A percentile compares a stretch with the other conserved stretches of the same genome.
phyloP scores from a whole-genome alignment of 257 asterid genomes.

The Mentha longifolia region DNA sequence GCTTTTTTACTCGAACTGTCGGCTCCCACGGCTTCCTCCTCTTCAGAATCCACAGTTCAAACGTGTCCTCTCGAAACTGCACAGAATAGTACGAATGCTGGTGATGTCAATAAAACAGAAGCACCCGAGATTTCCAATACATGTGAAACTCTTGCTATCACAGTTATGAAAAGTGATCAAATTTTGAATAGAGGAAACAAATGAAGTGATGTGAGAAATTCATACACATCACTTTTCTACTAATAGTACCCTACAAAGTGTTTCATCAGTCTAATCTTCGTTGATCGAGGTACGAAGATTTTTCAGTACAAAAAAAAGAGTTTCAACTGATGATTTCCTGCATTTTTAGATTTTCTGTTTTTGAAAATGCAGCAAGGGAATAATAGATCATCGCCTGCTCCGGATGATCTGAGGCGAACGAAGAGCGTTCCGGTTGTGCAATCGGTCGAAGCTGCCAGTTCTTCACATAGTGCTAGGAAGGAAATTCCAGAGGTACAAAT shows the following conservation, averaged over 20 bases:
- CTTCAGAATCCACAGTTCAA: constrained; percentile 38
- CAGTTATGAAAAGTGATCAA: constrained; percentile 22
- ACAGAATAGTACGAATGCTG: constrained; percentile 23
- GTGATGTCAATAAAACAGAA: constrained; percentile 30
- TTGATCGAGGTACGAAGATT: constrained; percentile 42
- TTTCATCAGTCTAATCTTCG: constrained; percentile 34
- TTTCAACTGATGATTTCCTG: background rate
- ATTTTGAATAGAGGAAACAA: constrained; percentile 25
- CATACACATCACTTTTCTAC: constrained; percentile 29
- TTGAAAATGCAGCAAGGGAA: constrained; percentile 41
- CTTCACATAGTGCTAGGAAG: constrained; percentile 47
- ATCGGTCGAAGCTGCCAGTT: constrained; percentile 42
- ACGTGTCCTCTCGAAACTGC: constrained; percentile 25
- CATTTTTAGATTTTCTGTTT: constrained; percentile 3
- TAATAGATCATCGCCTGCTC: constrained; percentile 29
- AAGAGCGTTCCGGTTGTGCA: constrained; percentile 40
- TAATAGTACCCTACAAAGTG: constrained; percentile 34
- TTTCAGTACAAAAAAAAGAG: background rate
- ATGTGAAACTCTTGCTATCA: constrained; percentile 32
- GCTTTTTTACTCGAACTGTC: constrained; percentile 60
- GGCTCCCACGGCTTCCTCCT: constrained; percentile 34
- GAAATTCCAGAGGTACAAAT: constrained; percentile 75
- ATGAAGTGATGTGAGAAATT: constrained; percentile 19
- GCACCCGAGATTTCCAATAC: constrained; percentile 30
- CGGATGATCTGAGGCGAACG: constrained; percentile 36